These are phyloP conservation scores for Vaccinium darrowii DNA, from an alignment of 148 eudicot genomes.

Conservation along the genomic window DNA sequence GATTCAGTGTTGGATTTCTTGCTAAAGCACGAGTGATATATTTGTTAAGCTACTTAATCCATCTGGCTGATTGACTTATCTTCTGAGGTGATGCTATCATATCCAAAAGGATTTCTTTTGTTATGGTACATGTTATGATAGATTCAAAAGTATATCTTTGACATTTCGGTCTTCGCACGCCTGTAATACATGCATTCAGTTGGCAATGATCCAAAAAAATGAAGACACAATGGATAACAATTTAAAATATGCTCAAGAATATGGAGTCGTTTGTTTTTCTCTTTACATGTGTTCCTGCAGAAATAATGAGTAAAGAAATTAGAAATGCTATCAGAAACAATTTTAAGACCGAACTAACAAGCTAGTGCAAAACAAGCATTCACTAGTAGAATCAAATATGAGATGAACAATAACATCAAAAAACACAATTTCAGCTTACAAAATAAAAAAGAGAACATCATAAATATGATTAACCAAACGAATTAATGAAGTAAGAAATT, in stretches of 20 bases:
- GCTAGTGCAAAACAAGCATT: too few relatives aligned
- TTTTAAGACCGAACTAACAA: too few relatives aligned
- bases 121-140: not conserved
- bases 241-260: not conserved
- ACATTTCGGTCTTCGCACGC: too few relatives aligned
- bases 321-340: not conserved
- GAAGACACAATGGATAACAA: not conserved
- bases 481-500: too few relatives aligned
- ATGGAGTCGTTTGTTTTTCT: not conserved
- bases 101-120: not conserved
- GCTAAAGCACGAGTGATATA: too few relatives aligned
- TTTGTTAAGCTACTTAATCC: not conserved
- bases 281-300: not conserved
- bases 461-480: too few relatives aligned
- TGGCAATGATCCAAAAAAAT: not conserved
- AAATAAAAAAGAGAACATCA: too few relatives aligned
- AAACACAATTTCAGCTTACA: too few relatives aligned
- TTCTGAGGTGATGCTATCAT: not conserved
- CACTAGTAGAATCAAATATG: too few relatives aligned
- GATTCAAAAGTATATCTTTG: not conserved
- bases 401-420: too few relatives aligned
- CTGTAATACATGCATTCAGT: not conserved
- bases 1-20: too few relatives aligned
- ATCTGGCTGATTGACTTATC: not conserved
- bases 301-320: not conserved